Base-by-base conservation (phyloP, 2,329 filamentous ascomycete species). In the Colletotrichum viniferum region DNA sequence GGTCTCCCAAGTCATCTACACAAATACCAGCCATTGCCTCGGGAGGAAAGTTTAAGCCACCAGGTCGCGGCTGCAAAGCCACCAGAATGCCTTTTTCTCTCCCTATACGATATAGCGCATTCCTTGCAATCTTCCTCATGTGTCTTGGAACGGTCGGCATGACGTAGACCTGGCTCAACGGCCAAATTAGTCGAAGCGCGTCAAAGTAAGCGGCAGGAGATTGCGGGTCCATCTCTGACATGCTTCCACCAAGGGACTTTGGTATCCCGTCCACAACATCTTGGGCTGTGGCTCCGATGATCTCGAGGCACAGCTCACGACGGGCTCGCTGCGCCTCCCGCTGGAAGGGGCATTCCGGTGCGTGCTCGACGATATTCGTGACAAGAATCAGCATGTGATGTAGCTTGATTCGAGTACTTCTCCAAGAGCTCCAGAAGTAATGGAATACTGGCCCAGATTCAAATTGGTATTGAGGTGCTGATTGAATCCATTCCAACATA, bases 171-270 rank as follows among this genome's bases (percentile, higher is more conserved):
- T 80, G 72, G 8, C 81, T 82, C 24, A 86, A 79, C 10, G 85
- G 85, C 82, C 84, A 86, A 18, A 86, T 79, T 32, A 86, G 73
- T 78, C 81, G 83, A 52, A 86, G 71, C 2, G 83, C 84, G 32
- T 85, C 83, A 69, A 85, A 85, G 52, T 85, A 76, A 13, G 80
- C 79, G 55, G 78, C 79, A 26, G 84, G 84, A 12, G 83, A 79
- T 43, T 78, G 32, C 43, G 67, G 78, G 63, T 82, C 80, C 12
- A 78, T 77, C 43, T 78, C 76, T 4, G 77, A 74, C 12, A 77
- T 69, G 24, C 79, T 77, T 3, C 80, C 79, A 14, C 79, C 80
- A 12, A 85, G 75, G 8, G 79, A 73, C 13, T 24, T 48, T 1
- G 81, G 80, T 7, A 83, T 76, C 28, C 73, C 74, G 14, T 81